phyloP scores from a whole-genome alignment of 768 basidiomycete genomes.

The Suillus alpinus region DNA sequence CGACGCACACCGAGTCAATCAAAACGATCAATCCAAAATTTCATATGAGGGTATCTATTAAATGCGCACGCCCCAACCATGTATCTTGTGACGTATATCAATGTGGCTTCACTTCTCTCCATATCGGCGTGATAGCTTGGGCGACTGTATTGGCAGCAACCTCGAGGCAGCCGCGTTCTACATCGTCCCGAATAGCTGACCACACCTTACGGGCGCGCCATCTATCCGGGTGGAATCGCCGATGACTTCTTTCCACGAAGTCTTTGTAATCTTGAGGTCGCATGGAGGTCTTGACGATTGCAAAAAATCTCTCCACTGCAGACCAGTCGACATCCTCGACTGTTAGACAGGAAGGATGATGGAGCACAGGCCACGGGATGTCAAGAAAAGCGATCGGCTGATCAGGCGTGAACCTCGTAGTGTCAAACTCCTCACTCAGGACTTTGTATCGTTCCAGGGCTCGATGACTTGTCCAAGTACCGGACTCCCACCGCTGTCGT shows the following conservation, averaged over 20 bases:
- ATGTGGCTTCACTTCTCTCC: constrained; percentile 42
- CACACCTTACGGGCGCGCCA: constrained; percentile 71
- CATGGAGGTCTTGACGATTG: constrained; percentile 48
- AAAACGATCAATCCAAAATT: not conserved
- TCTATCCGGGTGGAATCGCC: constrained; percentile 76
- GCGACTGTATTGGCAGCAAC: constrained; percentile 73
- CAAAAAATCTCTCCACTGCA: constrained; percentile 71
- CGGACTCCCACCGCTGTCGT: constrained; percentile 53
- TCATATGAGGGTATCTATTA: not conserved
- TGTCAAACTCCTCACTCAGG: constrained; percentile 63
- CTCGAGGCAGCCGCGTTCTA: constrained; percentile 56
- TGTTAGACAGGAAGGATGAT: constrained; percentile 47
- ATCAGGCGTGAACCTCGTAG: constrained; percentile 49
- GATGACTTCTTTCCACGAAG: constrained; percentile 68
- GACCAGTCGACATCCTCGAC: constrained; percentile 70
- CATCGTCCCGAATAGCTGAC: constrained; percentile 53
- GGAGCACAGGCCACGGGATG: constrained; percentile 76
- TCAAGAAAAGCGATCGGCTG: constrained; percentile 56
- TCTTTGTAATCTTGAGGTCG: constrained; percentile 58
- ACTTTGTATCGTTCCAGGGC: constrained; percentile 70
- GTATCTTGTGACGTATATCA: constrained; percentile 10
- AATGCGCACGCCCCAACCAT: not conserved
- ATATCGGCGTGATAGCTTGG: constrained; percentile 71
- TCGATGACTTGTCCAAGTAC: constrained; percentile 60
- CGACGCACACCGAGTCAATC: not conserved